A percentile compares a stretch with the other conserved stretches of the same genome.
Conservation (phyloP, 2,329 filamentous ascomycete species). For the Monosporascus sp. region DNA sequence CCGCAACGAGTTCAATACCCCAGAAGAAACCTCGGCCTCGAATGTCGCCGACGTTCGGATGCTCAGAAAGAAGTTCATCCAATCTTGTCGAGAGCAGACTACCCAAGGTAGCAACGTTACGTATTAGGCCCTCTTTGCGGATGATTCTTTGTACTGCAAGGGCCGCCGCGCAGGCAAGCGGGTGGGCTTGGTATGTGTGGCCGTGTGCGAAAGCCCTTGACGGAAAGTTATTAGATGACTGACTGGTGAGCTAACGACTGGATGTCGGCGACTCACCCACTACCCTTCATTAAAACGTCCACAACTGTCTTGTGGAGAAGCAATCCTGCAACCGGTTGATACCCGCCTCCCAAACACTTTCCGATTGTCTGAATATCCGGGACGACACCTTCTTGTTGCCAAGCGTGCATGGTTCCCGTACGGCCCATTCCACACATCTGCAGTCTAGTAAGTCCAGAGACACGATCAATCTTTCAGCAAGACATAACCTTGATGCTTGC, state of each 20-base stretch:
- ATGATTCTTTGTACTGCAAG: slow-evolving; percentile 34
- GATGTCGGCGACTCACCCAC: slow-evolving; percentile 19
- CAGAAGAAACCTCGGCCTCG: slow-evolving; percentile 40
- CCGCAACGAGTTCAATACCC: slow-evolving; percentile 40
- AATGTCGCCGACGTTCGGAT: slow-evolving; percentile 33
- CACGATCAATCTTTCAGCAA: too few relatives aligned
- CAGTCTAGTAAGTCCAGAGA: too few relatives aligned
- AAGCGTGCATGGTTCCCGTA: slow-evolving; percentile 54
- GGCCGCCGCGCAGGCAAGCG: slow-evolving; percentile 33
- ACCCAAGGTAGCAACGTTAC: slow-evolving; percentile 27
- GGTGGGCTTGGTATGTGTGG: slow-evolving; percentile 46
- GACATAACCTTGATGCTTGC: too few relatives aligned
- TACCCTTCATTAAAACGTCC: slow-evolving; percentile 33
- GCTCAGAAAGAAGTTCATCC: slow-evolving; percentile 17
- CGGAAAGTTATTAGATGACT: not conserved
- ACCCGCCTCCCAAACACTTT: slow-evolving; percentile 62
- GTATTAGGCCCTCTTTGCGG: slow-evolving; percentile 26
- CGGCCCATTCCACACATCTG: slow-evolving; percentile 63
- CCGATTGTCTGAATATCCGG: slow-evolving; percentile 64
- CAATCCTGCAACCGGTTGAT: slow-evolving; percentile 54
- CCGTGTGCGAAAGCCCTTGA: slow-evolving; percentile 48
- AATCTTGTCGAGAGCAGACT: slow-evolving; percentile 23
- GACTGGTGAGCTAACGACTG: not conserved
- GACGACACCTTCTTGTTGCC: slow-evolving; percentile 50
- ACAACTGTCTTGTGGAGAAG: slow-evolving; percentile 49